These are phyloP conservation scores for Hordeum marinum DNA, from an alignment of 176 grass and related monocot genomes.

Conservation along the genomic window DNA sequence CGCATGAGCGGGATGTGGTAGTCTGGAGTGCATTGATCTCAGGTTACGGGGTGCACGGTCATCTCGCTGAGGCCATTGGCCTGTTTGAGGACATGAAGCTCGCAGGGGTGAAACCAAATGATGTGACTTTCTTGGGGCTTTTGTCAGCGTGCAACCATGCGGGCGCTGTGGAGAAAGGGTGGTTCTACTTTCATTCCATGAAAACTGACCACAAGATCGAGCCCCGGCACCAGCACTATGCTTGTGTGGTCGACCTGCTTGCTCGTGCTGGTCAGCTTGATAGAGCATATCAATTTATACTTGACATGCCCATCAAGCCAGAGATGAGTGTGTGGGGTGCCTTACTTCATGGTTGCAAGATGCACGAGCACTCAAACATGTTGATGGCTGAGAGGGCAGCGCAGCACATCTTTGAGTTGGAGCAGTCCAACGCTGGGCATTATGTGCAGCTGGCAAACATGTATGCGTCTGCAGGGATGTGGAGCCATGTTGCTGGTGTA, in stretches of 20 bases:
- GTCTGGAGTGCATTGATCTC: constrained; percentile 67
- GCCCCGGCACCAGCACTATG: constrained; percentile 65
- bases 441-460: constrained; percentile 82
- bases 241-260: constrained; percentile 63
- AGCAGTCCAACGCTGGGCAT: constrained; percentile 55
- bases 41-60: constrained; percentile 56
- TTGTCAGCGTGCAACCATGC: constrained; percentile 59
- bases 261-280: constrained; percentile 61
- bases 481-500: constrained; percentile 54
- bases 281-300: constrained; percentile 48
- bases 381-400: constrained; percentile 47
- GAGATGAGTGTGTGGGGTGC: constrained; percentile 72
- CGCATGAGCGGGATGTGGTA: constrained; percentile 45
- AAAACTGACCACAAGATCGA: constrained; percentile 46
- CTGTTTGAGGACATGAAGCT: constrained; percentile 58
- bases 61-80: constrained; percentile 37
- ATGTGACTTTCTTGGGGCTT: constrained; percentile 62
- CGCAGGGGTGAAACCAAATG: constrained; percentile 50
- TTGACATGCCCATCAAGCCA: constrained; percentile 54
- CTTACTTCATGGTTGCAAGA: constrained; percentile 65
- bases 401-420: constrained; percentile 51
- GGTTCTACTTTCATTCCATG: constrained; percentile 69
- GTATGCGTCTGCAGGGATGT: constrained; percentile 65
- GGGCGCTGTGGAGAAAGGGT: constrained; percentile 57
- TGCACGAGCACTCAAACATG: constrained; percentile 43